These are phyloP conservation scores for Agaricus blazei DNA, from an alignment of 768 basidiomycete genomes.

Conservation along the genomic window DNA sequence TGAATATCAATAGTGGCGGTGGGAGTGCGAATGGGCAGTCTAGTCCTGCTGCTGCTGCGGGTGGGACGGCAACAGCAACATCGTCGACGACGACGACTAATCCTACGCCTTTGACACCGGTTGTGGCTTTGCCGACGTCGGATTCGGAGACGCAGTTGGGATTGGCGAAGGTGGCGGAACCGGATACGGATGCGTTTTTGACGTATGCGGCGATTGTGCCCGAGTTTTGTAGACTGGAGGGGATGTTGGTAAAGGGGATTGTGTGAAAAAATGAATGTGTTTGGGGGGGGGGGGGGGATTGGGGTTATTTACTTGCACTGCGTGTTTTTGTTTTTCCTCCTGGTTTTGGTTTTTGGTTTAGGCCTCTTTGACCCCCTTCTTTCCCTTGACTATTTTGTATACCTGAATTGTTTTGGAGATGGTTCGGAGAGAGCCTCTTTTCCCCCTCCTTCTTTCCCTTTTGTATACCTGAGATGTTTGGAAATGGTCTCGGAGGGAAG, in stretches of 20 bases:
- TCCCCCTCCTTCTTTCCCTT: too few species aligned
- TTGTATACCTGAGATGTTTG: too few species aligned
- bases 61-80: neutral
- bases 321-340: too few species aligned
- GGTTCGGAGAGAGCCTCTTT: too few species aligned
- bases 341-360: too few species aligned
- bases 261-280: conserved; percentile 23
- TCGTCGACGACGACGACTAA: conserved; percentile 34
- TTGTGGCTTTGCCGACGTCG: conserved; percentile 64
- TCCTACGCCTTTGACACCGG: conserved; percentile 60
- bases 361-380: too few species aligned
- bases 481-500: too few species aligned
- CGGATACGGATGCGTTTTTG: conserved; percentile 81
- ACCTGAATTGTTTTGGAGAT: too few species aligned
- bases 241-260: conserved; percentile 66
- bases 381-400: too few species aligned
- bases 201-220: conserved; percentile 82
- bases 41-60: neutral
- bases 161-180: conserved; percentile 76
- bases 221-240: conserved; percentile 77
- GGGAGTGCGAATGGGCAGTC: conserved; percentile 14
- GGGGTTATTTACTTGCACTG: too few species aligned
- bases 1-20: conserved; percentile 17
- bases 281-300: too few species aligned
- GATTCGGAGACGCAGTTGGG: conserved; percentile 74